Evolutionary conservation across 1,139 yeast genomes (phyloP), one percentile per base, ranked within the genome.

Genomic region (Debaryomyces singareniensis): DNA sequence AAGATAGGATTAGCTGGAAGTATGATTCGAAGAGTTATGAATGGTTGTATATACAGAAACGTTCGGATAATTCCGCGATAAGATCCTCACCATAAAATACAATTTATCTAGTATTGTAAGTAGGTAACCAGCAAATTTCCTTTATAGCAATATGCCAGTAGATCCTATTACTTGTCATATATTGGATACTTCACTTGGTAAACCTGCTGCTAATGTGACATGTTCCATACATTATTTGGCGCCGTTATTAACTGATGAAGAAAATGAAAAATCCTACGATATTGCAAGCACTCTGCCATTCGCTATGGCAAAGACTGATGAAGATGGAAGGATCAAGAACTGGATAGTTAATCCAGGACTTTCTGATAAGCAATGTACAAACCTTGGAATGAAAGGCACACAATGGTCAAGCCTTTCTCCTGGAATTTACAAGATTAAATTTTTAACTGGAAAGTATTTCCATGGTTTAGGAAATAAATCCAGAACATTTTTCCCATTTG

Each of bases 91-190:
- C n/a, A n/a, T n/a, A n/a, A n/a, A n/a, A n/a, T n/a, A n/a, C n/a
- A n/a, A n/a, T n/a, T 18, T 18, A 18, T 18, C n/a, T 18, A 18
- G 21, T 9, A n/a, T n/a, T 9, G n/a, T n/a, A n/a, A 18, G 9
- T 9, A 9, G 10, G 21, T n/a, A n/a, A 18, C 10, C n/a, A 18
- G 21, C 9, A 18, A 18, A 18, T 18, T 18, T 9, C n/a, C 21
- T 9, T n/a, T 18, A 18, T n/a, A 18, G 21, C 15, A 31, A 20
- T 15, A 53, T 54, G 58, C 45, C 61, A 11, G 65, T 54, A 20
- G 68, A 58, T 35, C 87, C 87, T 27, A 74, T 87, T 29, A 85
- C 96, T 5, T 86, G 96, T 54, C 96, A 87, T 53, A 75, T 87
- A 11, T 63, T 87, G 24, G 95, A 87, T 45, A 86, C 96, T 4